Conservation (phyloP, 495 filamentous ascomycete species). For the Melanomma pulvis-pyrius region DNA sequence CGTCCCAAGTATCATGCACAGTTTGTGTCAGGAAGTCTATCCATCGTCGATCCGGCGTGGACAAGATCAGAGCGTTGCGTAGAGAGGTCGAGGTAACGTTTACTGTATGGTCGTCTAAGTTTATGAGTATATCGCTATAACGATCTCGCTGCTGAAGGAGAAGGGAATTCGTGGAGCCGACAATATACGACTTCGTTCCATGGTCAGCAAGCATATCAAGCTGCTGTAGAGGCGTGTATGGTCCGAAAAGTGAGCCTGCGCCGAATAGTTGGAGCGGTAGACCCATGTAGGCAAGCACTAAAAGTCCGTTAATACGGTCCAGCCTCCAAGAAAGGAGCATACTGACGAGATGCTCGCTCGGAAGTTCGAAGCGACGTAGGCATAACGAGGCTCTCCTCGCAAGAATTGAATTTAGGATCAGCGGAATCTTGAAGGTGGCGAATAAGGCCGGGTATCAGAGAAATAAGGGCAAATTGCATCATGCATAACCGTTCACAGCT, state of each 20-base stretch:
- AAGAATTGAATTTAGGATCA: constrained; percentile 83
- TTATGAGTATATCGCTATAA: constrained; percentile 97
- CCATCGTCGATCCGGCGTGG: constrained; percentile 89
- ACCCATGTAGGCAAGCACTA: constrained; percentile 89
- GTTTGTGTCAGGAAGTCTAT: constrained; percentile 93
- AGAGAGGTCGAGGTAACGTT: constrained; percentile 81
- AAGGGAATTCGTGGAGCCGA: constrained; percentile 94
- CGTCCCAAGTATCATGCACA: constrained; percentile 96
- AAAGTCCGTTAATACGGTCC: constrained; percentile 1
- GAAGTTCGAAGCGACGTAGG: constrained; percentile 89
- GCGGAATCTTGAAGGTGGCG: constrained; percentile 86
- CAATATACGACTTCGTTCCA: constrained; percentile 95
- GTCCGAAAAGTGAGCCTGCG: constrained; percentile 94
- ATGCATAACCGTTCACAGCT: constrained; percentile 94
- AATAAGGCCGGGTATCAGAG: constrained; percentile 88
- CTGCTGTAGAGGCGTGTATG: constrained; percentile 95
- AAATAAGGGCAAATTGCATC: constrained; percentile 96
- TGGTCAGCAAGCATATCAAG: constrained; percentile 91
- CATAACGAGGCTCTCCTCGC: constrained; percentile 71
- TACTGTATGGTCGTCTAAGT: constrained; percentile 88
- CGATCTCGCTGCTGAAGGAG: constrained; percentile 91
- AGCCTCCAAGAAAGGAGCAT: neutral
- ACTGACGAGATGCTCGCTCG: constrained; percentile 77
- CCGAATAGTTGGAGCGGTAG: constrained; percentile 93
- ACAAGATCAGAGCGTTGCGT: constrained; percentile 74